Conservation (phyloP, 2,329 filamentous ascomycete genomes). For the Endothia cerciana region DNA sequence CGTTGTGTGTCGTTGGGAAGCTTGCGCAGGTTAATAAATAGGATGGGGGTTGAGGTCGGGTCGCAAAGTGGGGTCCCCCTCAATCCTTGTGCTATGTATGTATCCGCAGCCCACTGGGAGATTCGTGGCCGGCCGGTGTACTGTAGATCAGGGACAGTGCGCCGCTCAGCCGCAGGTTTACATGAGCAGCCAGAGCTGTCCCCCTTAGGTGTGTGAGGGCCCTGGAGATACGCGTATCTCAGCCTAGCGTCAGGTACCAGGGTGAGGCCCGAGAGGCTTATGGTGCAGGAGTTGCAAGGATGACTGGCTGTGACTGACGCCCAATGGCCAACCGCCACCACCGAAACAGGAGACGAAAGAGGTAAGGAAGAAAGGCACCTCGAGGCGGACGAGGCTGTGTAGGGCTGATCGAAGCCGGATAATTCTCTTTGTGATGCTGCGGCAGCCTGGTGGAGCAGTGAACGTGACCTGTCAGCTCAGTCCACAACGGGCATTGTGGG, state of each 20-base stretch:
- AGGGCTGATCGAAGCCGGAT: not conserved
- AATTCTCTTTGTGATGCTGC: not conserved
- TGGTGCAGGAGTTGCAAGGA: not conserved
- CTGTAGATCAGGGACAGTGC: slow-evolving; percentile 7
- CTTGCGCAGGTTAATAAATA: slow-evolving; percentile 19
- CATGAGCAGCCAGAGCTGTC: not conserved
- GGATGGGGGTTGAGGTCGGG: slow-evolving; percentile 15
- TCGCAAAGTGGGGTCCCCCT: slow-evolving; percentile 10
- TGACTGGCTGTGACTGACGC: not conserved
- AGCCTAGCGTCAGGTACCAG: slow-evolving; percentile 8
- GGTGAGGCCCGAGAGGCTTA: not conserved
- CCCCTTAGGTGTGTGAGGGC: not conserved
- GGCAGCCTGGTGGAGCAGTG: slow-evolving; percentile 4
- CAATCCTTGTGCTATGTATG: too few relatives aligned
- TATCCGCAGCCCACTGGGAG: not conserved
- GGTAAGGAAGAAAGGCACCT: not conserved
- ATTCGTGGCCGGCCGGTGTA: not conserved
- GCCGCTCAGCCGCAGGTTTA: slow-evolving; percentile 3
- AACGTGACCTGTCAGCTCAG: not conserved
- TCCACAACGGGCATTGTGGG: not conserved
- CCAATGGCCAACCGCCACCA: too few relatives aligned
- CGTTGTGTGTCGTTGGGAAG: slow-evolving; percentile 9
- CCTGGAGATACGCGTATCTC: not conserved
- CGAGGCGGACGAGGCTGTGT: slow-evolving; percentile 20
- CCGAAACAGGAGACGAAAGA: too few relatives aligned